Evolutionary conservation across 257 asterid species (phyloP), one percentile per base, ranked within the genome.

Genomic region (Nyctanthes arbortristis): DNA sequence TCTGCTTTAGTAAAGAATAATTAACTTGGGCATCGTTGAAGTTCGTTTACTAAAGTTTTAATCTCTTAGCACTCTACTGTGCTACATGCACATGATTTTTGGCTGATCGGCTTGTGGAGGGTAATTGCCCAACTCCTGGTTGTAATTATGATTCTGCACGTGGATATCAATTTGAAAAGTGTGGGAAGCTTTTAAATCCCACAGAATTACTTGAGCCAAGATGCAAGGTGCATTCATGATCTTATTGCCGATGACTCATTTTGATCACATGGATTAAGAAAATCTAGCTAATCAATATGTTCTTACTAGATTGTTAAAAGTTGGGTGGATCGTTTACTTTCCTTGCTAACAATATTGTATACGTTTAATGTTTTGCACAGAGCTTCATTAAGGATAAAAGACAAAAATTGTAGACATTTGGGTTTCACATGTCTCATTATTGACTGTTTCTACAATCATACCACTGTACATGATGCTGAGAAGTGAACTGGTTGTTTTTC

Each of bases 91-190:
- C 76, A 64, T 81, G 82, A 78, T 92, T 90, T 79, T 87, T 92
- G 77, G 94, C 98, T 10, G 98, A 92, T 76, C 84, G 98, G 55
- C 91, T 86, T 61, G 95, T 88, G 69, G 97, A 92, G 84, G 98
- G 98, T 58, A 72, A 8, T 66, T 92, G 98, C 69, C 96, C 98
- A 3, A 84, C 91, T 10, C 90, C 89, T 20, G 91, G 86, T 69
- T 92, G 97, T 79, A 79, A 79, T 74, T 88, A 89, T 69, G 96
- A 83, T 72, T 86, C 98, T 63, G 98, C 98, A 18, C 86, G 98
- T 69, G 98, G 98, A 36, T 97, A 92, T 81, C 98, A 92, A 77
- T 92, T 97, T 67, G 98, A 89, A 69, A 88, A 82, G 67, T 92
- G 98, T 58, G 87, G 88, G 73, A 88, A 92, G 82, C 93, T 92